These are phyloP conservation scores for Geoglossum glabrum DNA, from an alignment of 495 filamentous ascomycete genomes.

Conservation along the genomic window DNA sequence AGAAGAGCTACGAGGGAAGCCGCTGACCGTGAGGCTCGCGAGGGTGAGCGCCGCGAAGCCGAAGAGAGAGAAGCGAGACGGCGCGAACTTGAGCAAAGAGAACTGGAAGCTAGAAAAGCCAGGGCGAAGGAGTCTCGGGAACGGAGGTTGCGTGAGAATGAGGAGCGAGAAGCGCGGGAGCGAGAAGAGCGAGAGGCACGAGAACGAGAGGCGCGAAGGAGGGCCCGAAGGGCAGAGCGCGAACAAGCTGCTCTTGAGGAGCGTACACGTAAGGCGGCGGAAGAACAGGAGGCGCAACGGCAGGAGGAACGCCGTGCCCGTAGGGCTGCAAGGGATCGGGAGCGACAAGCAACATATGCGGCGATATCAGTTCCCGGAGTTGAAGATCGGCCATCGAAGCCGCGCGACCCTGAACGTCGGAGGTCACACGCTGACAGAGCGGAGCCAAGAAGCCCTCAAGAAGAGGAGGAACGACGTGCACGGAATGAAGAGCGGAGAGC, in stretches of 20 bases:
- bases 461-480: background rate
- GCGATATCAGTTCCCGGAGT: background rate
- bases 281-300: slow-evolving; percentile 25
- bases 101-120: background rate
- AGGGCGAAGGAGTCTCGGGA: background rate
- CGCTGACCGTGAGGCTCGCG: slow-evolving; percentile 2
- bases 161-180: background rate
- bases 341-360: background rate
- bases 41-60: background rate
- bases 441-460: slow-evolving; percentile 15
- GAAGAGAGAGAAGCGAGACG: slow-evolving; percentile 1
- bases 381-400: slow-evolving; percentile 5
- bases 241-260: slow-evolving; percentile 13
- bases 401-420: slow-evolving; percentile 12
- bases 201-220: slow-evolving; percentile 2
- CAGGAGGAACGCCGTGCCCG: slow-evolving; percentile 20
- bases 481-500: slow-evolving; percentile 16
- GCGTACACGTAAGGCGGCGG: slow-evolving; percentile 27
- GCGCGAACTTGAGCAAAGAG: background rate
- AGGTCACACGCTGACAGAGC: slow-evolving; percentile 18
- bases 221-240: background rate
- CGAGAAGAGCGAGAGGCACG: slow-evolving; percentile 2
- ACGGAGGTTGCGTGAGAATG: background rate
- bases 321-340: slow-evolving; percentile 20
- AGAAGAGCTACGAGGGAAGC: slow-evolving; percentile 2